Evolutionary conservation across 495 filamentous ascomycete genomes (phyloP).

Genomic region (Tetracladium setigerum): DNA sequence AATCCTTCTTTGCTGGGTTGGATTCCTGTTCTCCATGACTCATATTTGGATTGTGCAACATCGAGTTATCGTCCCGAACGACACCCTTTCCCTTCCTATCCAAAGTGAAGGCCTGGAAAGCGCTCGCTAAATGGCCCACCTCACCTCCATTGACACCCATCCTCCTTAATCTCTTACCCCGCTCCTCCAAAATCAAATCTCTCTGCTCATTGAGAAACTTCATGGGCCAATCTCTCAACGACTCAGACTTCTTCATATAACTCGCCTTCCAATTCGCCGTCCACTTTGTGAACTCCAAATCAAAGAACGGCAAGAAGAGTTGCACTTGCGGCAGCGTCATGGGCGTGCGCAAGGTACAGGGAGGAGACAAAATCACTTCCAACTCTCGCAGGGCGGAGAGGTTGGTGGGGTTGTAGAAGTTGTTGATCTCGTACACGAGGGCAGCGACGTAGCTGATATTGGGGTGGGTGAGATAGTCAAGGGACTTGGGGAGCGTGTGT

Average conservation of each 20-base stretch:
- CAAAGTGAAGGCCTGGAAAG: too few relatives aligned
- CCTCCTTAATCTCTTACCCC: too few relatives aligned
- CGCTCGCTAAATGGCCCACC: too few relatives aligned
- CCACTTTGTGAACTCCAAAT: slow-evolving; percentile 9
- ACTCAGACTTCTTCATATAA: not conserved
- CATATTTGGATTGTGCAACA: too few relatives aligned
- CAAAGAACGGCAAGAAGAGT: slow-evolving; percentile 6
- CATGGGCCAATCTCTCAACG: not conserved
- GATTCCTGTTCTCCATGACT: too few relatives aligned
- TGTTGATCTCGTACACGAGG: not conserved
- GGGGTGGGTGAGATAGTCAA: not conserved
- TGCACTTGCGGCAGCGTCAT: not conserved
- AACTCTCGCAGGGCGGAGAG: too few relatives aligned
- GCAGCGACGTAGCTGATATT: not conserved
- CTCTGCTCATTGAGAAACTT: slow-evolving; percentile 20
- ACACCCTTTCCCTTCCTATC: too few relatives aligned
- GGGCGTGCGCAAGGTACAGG: not conserved
- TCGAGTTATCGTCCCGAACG: too few relatives aligned
- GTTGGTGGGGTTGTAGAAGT: not conserved
- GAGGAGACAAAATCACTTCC: too few relatives aligned
- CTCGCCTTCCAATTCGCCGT: not conserved
- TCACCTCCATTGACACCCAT: too few relatives aligned
- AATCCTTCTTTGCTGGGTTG: too few relatives aligned
- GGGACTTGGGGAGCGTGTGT: not conserved
- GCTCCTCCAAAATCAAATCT: too few relatives aligned